phyloP scores from a whole-genome alignment of 805 yeast species.

The Wickerhamiella alocasiicola region DNA sequence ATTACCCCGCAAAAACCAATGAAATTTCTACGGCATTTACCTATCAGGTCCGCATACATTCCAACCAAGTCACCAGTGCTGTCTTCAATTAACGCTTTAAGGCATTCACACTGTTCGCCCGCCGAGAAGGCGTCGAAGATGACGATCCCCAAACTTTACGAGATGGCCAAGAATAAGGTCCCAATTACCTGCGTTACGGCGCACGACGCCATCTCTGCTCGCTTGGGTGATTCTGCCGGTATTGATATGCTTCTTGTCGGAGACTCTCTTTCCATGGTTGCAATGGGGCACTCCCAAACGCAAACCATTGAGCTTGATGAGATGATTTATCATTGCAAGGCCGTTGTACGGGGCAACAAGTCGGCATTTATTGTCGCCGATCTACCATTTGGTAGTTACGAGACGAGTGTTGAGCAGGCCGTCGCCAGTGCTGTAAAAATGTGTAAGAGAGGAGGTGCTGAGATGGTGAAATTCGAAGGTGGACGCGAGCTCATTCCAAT shows the following conservation, averaged over 20 bases:
- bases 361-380: constrained; percentile 67
- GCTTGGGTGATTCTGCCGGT: constrained; percentile 50
- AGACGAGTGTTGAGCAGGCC: constrained; percentile 50
- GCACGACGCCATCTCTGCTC: constrained; percentile 70
- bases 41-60: no score
- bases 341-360: constrained; percentile 61
- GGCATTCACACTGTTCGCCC: constrained; percentile 8
- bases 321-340: constrained; percentile 59
- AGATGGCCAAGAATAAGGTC: constrained; percentile 25
- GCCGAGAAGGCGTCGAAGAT: constrained; percentile 22
- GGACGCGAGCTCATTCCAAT: constrained; percentile 46
- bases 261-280: constrained; percentile 86
- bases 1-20: no score
- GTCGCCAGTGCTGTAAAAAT: constrained; percentile 42
- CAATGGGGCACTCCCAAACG: constrained; percentile 60
- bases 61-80: no score
- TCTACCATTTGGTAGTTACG: constrained; percentile 81
- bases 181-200: constrained; percentile 66
- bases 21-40: no score
- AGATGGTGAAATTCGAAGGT: constrained; percentile 80
- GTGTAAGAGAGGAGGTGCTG: constrained; percentile 42
- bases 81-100: neutral
- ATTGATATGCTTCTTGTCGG: constrained; percentile 72
- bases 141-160: constrained; percentile 33
- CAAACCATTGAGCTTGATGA: constrained; percentile 64